Base-by-base conservation (phyloP, 441 rosid species). In the Pelargonium australe region DNA sequence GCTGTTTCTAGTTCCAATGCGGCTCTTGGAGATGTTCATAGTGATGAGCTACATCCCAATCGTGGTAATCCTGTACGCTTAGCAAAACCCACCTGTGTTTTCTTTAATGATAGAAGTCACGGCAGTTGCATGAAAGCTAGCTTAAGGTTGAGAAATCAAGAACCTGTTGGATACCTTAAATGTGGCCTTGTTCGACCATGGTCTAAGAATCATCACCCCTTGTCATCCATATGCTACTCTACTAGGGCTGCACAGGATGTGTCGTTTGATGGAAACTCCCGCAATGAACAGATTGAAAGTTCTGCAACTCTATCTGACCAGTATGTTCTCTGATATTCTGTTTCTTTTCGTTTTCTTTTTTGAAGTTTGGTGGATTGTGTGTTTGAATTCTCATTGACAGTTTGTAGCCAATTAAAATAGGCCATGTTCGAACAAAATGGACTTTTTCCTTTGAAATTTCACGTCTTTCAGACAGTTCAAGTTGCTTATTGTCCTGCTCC, bases 201-300 rank as follows among this genome's bases (percentile, higher is more conserved):
- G 44, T 73, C 72, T 47, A 86, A 76, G 77, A 83, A 71, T 73
- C 69, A 79, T 63, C 84, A 77, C 58, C 71, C 83, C 58, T 84
- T 75, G 4, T 72, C 85, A 64, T 64, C 75, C 49, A 57, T 67
- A 13, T 81, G 86, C 68, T 79, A 70, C 70, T 82, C 89, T 43
- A 60, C 82, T 17, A 77, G 86, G 70, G 81, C 91, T 8, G 91
- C 86, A 79, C 90, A 77, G 63, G 87, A 88, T 72, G 73, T 89
- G 67, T 86, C 89, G 0, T 76, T 85, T 11, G 88, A 85, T 40
- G 85, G 85, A 14, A 79, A 68, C 74, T 80, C 89, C 40, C 72
- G 37, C 2, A 90, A 89, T 55, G 82, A 86, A 10, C 82, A 73
- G 57, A 45, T 80, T 45, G 76, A 68, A 5, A 76, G 68, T 66